phyloP scores from a whole-genome alignment of 441 rosid genomes.

The Aquilaria agallochum region DNA sequence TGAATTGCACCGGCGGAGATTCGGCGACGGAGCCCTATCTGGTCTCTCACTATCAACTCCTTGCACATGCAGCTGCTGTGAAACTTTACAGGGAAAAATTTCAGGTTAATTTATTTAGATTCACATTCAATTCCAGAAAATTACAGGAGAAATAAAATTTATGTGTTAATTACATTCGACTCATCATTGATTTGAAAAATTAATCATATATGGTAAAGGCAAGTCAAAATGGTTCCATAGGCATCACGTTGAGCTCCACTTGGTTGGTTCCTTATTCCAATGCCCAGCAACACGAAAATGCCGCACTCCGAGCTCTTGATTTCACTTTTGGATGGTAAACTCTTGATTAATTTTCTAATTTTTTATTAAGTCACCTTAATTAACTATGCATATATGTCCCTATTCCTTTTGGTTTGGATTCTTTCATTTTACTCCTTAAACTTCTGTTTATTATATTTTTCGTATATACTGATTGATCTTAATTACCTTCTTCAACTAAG shows the following conservation, averaged over 20 bases:
- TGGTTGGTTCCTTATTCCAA: constrained; percentile 53
- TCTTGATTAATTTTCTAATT: neutral
- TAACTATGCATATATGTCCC: too few relatives aligned
- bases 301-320: constrained; percentile 11
- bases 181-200: neutral
- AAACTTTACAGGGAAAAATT: constrained; percentile 47
- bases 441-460: too few relatives aligned
- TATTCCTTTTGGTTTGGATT: neutral
- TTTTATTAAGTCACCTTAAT: neutral
- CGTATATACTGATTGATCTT: too few relatives aligned
- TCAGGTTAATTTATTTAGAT: constrained; percentile 22
- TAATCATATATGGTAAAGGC: constrained; percentile 10
- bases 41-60: constrained; percentile 56
- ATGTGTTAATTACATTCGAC: neutral
- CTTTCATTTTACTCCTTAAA: too few relatives aligned
- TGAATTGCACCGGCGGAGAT: constrained; percentile 50
- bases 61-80: constrained; percentile 67
- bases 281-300: constrained; percentile 11
- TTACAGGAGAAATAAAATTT: neutral
- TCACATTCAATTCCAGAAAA: neutral
- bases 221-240: constrained; percentile 45
- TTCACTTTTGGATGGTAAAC: constrained; percentile 14
- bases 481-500: too few relatives aligned
- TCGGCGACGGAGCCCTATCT: constrained; percentile 68
- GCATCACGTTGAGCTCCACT: constrained; percentile 41